Conservation (phyloP, 192 early-diverging fungal species). For the Coemansia sp. region DNA sequence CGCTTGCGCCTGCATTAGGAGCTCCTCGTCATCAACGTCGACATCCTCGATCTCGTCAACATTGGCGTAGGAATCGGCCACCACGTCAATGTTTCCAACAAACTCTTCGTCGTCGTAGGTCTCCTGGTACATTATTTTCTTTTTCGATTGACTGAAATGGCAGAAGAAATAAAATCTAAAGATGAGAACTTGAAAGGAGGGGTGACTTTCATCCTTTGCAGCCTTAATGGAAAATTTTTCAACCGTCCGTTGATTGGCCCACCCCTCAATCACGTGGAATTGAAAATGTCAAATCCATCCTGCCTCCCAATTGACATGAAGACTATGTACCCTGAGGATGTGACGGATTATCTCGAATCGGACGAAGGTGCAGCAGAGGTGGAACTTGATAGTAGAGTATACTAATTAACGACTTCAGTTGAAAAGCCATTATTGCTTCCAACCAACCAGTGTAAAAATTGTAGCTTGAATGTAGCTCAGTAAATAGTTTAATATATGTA, state of each 20-base stretch:
- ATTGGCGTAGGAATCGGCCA: conserved; percentile 47
- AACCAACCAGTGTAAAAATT: too few relatives aligned
- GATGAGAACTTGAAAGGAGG: neutral
- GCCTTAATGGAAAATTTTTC: conserved; percentile 12
- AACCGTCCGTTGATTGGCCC: neutral
- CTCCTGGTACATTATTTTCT: conserved; percentile 45
- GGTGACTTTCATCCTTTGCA: neutral
- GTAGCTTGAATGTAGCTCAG: too few relatives aligned
- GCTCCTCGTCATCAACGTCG: conserved; percentile 38
- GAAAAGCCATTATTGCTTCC: too few relatives aligned
- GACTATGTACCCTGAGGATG: too few relatives aligned
- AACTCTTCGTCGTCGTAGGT: conserved; percentile 52
- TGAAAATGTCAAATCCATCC: conserved; percentile 47
- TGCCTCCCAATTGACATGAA: too few relatives aligned
- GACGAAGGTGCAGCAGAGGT: too few relatives aligned
- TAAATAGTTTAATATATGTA: too few relatives aligned
- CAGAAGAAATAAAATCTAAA: neutral
- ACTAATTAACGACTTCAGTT: too few relatives aligned
- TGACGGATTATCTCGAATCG: too few relatives aligned
- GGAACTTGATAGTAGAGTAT: too few relatives aligned
- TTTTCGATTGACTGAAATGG: neutral
- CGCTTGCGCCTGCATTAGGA: conserved; percentile 41
- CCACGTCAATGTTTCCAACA: conserved; percentile 49
- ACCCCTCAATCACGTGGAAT: conserved; percentile 23
- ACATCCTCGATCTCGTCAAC: conserved; percentile 33